Percentiles rank a stretch among this genome's conserved stretches.
phyloP scores from a whole-genome alignment of 192 early-diverging fungal genomes.

The Backusella sp. region DNA sequence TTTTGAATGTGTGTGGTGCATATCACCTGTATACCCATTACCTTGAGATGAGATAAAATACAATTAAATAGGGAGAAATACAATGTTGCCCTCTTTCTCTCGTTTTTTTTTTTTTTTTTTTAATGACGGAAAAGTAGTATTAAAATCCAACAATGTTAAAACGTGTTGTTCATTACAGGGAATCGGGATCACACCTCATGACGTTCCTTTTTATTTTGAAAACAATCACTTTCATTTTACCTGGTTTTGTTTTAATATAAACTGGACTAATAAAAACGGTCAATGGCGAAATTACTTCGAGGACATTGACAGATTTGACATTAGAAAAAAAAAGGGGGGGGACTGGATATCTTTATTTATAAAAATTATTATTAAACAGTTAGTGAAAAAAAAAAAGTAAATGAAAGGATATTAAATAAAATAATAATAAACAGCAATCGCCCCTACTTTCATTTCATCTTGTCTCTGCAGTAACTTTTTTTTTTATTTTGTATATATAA shows the following conservation, averaged over 20 bases:
- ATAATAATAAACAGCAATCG: not conserved
- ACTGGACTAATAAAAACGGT: no score
- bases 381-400: slow-evolving; percentile 16
- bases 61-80: no score
- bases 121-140: not conserved
- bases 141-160: not conserved
- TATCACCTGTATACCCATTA: not conserved
- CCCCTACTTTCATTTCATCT: not conserved
- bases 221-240: not conserved
- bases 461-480: not conserved
- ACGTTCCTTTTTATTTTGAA: not conserved
- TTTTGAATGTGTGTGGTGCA: not conserved
- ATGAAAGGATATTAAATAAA: not conserved
- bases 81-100: not conserved
- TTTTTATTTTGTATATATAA: not conserved
- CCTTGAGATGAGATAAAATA: not conserved
- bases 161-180: not conserved
- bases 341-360: slow-evolving; percentile 10
- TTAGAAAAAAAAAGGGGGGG: slow-evolving; percentile 20
- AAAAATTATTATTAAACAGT: slow-evolving; percentile 18
- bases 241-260: not conserved
- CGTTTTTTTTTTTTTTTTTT: no score
- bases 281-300: slow-evolving; percentile 7
- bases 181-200: not conserved
- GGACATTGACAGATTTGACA: slow-evolving; percentile 29